A percentile compares a stretch with the other conserved stretches of the same genome.
phyloP scores from a whole-genome alignment of 768 basidiomycete species.

The Suillus americanus region DNA sequence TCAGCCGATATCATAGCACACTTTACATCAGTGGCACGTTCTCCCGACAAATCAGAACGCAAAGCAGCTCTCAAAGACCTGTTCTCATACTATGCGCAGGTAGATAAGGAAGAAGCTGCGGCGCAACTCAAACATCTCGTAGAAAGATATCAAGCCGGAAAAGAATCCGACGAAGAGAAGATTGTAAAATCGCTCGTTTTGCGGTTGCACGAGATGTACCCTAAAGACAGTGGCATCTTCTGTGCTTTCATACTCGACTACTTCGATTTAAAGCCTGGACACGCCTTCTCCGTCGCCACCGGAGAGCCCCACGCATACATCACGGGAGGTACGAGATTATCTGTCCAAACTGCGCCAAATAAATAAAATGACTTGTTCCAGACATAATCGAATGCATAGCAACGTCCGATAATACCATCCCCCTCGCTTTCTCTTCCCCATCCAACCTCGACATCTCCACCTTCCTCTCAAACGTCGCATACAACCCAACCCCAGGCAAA shows the following conservation, averaged over 20 bases:
- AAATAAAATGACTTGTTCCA: conserved; percentile 13
- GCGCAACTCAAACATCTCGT: neutral
- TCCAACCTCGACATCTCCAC: conserved; percentile 89
- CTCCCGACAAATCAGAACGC: neutral
- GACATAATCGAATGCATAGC: conserved; percentile 68
- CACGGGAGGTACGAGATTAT: conserved; percentile 43
- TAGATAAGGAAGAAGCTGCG: neutral
- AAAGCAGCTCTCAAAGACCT: conserved; percentile 5
- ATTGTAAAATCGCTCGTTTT: conserved; percentile 35
- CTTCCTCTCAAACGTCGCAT: conserved; percentile 78
- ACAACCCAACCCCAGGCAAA: conserved; percentile 59
- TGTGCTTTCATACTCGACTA: conserved; percentile 56
- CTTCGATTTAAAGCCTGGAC: conserved; percentile 47
- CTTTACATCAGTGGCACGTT: neutral
- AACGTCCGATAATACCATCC: conserved; percentile 57
- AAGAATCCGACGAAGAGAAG: conserved; percentile 14
- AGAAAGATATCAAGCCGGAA: conserved; percentile 9
- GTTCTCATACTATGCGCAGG: conserved; percentile 3
- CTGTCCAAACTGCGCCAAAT: neutral
- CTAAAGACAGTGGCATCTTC: conserved; percentile 54
- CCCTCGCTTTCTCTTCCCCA: conserved; percentile 41
- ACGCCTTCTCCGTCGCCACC: conserved; percentile 53
- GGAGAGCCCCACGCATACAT: conserved; percentile 62
- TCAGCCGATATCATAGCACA: neutral
- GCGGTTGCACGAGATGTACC: conserved; percentile 48